phyloP scores from a whole-genome alignment of 352 stramenopile species.

The Blastocystis sp. region DNA sequence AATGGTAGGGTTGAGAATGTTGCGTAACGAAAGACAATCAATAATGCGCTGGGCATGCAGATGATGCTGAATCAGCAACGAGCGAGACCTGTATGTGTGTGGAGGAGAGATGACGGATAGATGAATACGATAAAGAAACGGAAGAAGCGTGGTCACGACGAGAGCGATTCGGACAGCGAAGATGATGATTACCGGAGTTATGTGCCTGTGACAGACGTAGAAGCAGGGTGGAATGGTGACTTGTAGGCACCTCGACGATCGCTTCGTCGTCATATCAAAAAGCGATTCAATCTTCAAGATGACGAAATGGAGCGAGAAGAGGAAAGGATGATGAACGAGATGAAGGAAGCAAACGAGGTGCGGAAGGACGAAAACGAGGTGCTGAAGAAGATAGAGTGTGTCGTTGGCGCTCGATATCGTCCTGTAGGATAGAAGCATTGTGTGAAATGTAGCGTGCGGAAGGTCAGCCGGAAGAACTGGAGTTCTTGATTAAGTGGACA shows the following conservation, averaged over 20 bases:
- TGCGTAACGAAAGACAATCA: conserved; percentile 17
- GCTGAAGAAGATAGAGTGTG: conserved; percentile 35
- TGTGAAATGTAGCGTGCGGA: conserved; percentile 62
- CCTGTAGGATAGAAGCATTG: not conserved
- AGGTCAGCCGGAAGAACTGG: conserved; percentile 68
- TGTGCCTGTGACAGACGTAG: not conserved
- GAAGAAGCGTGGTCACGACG: not conserved
- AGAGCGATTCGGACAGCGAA: conserved; percentile 27
- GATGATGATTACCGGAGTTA: conserved; percentile 52
- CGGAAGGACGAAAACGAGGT: conserved; percentile 51
- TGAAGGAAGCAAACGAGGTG: conserved; percentile 47
- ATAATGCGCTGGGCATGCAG: conserved; percentile 22
- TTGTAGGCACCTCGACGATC: not conserved
- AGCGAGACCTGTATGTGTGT: not conserved
- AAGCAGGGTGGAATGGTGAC: not conserved
- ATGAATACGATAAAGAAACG: conserved; percentile 13
- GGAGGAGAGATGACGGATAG: not conserved
- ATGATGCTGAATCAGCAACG: not conserved
- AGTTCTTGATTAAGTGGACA: conserved; percentile 85
- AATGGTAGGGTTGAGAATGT: not conserved
- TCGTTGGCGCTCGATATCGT: not conserved
- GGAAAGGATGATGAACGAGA: not conserved
- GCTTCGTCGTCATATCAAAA: not conserved
- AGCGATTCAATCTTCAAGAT: conserved; percentile 4
- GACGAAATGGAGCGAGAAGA: conserved; percentile 50